Base-by-base conservation (phyloP, 257 asterid genomes). In the Pogostemon cablin region DNA sequence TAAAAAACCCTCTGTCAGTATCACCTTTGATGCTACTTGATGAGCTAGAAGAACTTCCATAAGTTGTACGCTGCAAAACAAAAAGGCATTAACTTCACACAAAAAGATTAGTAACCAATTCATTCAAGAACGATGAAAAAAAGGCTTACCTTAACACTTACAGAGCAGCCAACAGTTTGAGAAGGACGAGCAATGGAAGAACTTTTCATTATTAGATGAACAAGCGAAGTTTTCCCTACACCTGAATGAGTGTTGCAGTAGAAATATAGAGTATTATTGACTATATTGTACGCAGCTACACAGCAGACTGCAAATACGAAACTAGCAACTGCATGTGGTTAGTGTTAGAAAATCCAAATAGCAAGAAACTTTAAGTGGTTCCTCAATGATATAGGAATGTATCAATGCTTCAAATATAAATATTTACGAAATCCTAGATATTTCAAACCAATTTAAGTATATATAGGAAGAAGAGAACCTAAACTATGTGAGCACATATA, bases 171-270 rank as follows among this genome's bases (percentile, higher is more conserved):
- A 17, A 93, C 88, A 73, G 97, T 93, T 85, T 89, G 99, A 71
- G 96, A 80, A 72, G 99, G 96, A 35, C 80, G 91, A 59, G 82
- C 74, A 71, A 79, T 53, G 57, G 96, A 87, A 81, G 96, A 89
- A 74, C 97, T 96, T 71, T 87, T 87, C 83, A 84, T 81, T 68
- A 93, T 87, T 74, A 93, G 88, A 86, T 93, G 95, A 78, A 91
- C 91, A 57, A 93, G 96, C 75, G 98, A 91, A 76, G 96, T 89
- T 79, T 93, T 93, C 49, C 98, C 98, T 67, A 93, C 96, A 76
- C 97, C 98, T 93, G 75, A 64, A 52, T 59, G 62, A 78, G 66
- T 17, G 66, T 53, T 7, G 65, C 62, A 72, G 50, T 74, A 54
- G 55, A 41, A 5, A 43, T 62, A 54, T 72, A 52, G 5, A 38